Conservation (phyloP, 176 grass and related monocot species). For the Typha latifolia region DNA sequence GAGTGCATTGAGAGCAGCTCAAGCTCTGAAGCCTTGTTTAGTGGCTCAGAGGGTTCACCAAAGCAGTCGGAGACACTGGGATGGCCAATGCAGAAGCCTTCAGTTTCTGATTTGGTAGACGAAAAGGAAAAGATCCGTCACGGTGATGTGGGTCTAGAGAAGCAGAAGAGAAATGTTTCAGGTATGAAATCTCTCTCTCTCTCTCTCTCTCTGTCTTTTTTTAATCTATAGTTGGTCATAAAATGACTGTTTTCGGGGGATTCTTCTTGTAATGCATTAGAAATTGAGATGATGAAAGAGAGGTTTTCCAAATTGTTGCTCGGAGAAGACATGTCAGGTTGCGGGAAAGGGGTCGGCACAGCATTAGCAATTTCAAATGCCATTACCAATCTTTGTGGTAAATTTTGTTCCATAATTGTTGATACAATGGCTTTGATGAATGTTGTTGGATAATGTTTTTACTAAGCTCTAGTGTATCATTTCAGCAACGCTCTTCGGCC, state of each 20-base stretch:
- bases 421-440: no score
- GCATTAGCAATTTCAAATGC: constrained; percentile 90
- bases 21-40: constrained; percentile 21
- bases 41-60: constrained; percentile 7
- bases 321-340: constrained; percentile 97
- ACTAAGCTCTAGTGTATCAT: neutral
- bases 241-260: neutral
- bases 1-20: constrained; percentile 23
- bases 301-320: constrained; percentile 87
- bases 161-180: constrained; percentile 10
- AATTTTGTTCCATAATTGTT: neutral
- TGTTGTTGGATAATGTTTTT: neutral
- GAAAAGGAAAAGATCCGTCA: constrained; percentile 8
- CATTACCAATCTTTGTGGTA: constrained; percentile 94
- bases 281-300: constrained; percentile 98
- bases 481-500: constrained; percentile 88
- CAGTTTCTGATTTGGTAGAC: no score
- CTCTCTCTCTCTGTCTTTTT: no score
- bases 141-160: constrained; percentile 8
- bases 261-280: constrained; percentile 21
- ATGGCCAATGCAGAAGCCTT: constrained; percentile 19
- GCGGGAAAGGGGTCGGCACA: constrained; percentile 88
- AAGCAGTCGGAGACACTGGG: constrained; percentile 8
- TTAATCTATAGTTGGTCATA: neutral
- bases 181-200: neutral